Percentiles rank a stretch among this genome's conserved stretches.
Conservation (phyloP, 345 rosid genomes). For the Ricinus communis region DNA sequence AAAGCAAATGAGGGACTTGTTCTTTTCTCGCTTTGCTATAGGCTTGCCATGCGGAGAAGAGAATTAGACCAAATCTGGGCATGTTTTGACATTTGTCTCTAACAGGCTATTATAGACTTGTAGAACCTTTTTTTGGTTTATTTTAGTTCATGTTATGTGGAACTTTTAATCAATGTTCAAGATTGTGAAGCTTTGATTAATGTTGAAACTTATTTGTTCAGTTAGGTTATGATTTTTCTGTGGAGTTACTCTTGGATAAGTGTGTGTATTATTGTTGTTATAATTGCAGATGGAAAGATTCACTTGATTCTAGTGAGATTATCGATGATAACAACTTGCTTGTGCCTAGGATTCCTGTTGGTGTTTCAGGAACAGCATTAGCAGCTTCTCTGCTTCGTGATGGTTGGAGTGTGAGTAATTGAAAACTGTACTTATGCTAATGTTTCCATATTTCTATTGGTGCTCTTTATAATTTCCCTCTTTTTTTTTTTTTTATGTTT, state of each 20-base stretch:
- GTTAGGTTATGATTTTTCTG: background rate
- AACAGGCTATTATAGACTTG: background rate
- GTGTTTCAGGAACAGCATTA: constrained; percentile 92
- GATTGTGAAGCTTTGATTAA: background rate
- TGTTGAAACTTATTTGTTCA: background rate
- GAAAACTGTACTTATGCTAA: constrained; percentile 13
- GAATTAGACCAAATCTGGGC: background rate
- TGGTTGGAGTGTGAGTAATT: constrained; percentile 94
- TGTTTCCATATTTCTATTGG: background rate
- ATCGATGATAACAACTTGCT: constrained; percentile 45
- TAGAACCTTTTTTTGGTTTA: constrained; percentile 1
- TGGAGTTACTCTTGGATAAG: background rate
- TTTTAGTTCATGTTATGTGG: background rate
- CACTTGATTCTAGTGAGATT: constrained; percentile 38
- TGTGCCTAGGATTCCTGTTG: constrained; percentile 77
- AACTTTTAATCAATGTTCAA: background rate
- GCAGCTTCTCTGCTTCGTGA: constrained; percentile 97
- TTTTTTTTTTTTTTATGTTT: background rate
- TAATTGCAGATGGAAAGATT: constrained; percentile 38
- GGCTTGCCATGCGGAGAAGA: background rate
- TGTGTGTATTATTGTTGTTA: background rate
- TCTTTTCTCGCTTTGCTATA: background rate
- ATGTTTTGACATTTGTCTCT: no score
- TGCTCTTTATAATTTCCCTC: constrained; percentile 10
- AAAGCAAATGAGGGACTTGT: background rate